phyloP scores from a whole-genome alignment of 495 filamentous ascomycete species.

The Aspergillus leporis region DNA sequence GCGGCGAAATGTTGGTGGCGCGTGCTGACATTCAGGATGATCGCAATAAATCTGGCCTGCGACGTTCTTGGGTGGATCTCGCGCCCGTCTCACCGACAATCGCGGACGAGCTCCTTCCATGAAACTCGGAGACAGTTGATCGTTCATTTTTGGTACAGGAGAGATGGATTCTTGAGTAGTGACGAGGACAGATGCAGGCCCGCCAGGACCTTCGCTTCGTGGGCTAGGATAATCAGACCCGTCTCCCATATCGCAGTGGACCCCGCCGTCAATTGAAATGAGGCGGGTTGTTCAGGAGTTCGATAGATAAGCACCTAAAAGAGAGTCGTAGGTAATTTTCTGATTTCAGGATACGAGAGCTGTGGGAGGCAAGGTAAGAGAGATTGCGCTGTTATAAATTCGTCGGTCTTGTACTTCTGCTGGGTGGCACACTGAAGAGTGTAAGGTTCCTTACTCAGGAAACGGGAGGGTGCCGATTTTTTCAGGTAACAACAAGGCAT shows the following conservation, averaged over 20 bases:
- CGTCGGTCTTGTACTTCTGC: constrained; percentile 12
- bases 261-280: constrained; percentile 39
- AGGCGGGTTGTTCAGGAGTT: constrained; percentile 17
- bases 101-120: constrained; percentile 46
- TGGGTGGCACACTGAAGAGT: constrained; percentile 16
- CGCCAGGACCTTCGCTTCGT: constrained; percentile 49
- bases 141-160: constrained; percentile 43
- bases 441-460: constrained; percentile 17
- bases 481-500: constrained; percentile 37
- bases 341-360: not conserved
- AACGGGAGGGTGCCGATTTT: constrained; percentile 30
- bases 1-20: constrained; percentile 64
- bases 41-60: constrained; percentile 73
- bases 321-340: not conserved
- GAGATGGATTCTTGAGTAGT: constrained; percentile 38
- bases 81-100: constrained; percentile 48
- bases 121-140: constrained; percentile 38
- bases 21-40: constrained; percentile 57
- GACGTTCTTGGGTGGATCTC: constrained; percentile 62
- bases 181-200: constrained; percentile 42
- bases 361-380: not conserved
- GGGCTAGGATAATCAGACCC: constrained; percentile 54
- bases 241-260: constrained; percentile 47
- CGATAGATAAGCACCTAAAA: constrained; percentile 4
- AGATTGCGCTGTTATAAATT: constrained; percentile 17